Base-by-base conservation (phyloP, 768 basidiomycete species). In the Mrakia blollopis region DNA sequence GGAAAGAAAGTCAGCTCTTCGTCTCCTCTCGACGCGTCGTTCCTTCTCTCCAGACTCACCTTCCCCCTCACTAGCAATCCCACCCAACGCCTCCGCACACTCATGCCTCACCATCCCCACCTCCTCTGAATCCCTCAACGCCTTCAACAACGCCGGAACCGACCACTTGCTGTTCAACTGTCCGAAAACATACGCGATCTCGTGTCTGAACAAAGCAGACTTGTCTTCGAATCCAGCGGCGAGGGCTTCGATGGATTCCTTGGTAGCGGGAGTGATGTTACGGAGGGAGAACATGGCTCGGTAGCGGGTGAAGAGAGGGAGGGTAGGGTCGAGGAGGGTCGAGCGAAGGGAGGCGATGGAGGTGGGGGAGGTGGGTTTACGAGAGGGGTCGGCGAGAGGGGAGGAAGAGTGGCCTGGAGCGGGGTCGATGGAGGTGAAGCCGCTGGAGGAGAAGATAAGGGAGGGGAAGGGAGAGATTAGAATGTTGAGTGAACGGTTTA, bases 31-130 rank as follows among this genome's bases (percentile, higher is more conserved):
- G 60, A 37, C 62, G 74, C 75, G 32, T 67, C 61, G 32, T 6
- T 6, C 28, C 8, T 13, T 7, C 25, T 18, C 32, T 32, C 28
- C 7, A 73, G 25, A 73, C 67, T 80, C 81, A 71, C 81, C 81
- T 2, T 80, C 82, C 28, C 81, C 82, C 65, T 84, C 84, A 9
- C 80, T 80, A 4, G 91, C 95, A 75, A 99, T 98, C 7, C 96
- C 93, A n/a, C 97, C 97, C 0, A 99, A 87, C 10, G 97, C 97
- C 84, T 99, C 97, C 5, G 97, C 97, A 35, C 96, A 97, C 84
- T 99, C 97, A 80, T 99, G 97, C 44, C 97, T 89, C 14, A 99
- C 97, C 96, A 99, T 98, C 75, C 94, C 93, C 16, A 90, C 90
- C 83, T 98, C 97, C 1, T 85, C 82, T 2, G 83, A 74, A 79